Evolutionary conservation across 1,284 basidiomycete genomes (phyloP).

Genomic region (Leccinum cinnamomeum): DNA sequence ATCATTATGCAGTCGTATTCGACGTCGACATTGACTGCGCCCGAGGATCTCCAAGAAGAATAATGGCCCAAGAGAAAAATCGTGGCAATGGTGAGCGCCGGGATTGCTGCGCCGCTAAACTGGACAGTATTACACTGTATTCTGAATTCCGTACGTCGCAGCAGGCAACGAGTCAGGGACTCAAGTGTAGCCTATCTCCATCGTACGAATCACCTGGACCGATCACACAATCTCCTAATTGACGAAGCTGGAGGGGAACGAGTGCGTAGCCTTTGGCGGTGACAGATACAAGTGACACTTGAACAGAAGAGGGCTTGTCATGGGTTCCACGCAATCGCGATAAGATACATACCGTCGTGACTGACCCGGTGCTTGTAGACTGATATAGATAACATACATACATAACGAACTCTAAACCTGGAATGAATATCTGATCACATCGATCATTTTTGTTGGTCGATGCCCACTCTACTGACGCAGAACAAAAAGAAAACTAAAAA

Average conservation of each 20-base stretch:
- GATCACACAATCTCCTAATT: not conserved
- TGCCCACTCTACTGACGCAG: not conserved
- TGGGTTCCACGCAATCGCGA: not conserved
- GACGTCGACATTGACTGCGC: not conserved
- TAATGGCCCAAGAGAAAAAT: not conserved
- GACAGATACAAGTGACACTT: not conserved
- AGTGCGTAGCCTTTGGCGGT: not conserved
- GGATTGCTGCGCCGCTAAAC: not conserved
- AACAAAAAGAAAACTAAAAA: constrained; percentile 4
- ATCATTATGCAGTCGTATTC: not conserved
- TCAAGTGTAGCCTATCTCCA: not conserved
- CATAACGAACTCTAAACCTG: not conserved
- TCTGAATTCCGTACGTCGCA: not conserved
- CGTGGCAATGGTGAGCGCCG: not conserved
- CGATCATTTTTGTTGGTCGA: not conserved
- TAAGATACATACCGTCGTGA: not conserved
- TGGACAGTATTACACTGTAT: not conserved
- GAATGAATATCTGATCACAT: not conserved
- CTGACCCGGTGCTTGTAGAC: not conserved
- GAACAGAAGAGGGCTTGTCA: not conserved
- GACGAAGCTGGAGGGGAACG: not conserved
- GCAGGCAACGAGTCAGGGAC: not conserved
- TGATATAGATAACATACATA: not conserved
- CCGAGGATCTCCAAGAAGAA: not conserved
- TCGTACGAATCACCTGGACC: not conserved